Evolutionary conservation across 2,329 filamentous ascomycete genomes (phyloP).

Genomic region (Amauroascus verrucosus): DNA sequence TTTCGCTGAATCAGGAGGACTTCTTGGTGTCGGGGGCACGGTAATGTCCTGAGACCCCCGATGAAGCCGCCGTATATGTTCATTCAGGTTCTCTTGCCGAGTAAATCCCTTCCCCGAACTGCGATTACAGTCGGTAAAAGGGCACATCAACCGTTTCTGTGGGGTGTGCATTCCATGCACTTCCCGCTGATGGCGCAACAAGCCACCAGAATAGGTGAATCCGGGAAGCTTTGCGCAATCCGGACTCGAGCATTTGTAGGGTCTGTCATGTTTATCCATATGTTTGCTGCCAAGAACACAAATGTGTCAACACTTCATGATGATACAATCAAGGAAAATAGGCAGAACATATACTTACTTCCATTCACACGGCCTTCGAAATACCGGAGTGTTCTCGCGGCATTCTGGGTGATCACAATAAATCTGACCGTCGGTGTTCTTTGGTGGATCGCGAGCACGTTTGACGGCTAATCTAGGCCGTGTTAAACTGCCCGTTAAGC

Average conservation of each 20-base stretch:
- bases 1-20: neutral
- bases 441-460: constrained; percentile 43
- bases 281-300: constrained; percentile 60
- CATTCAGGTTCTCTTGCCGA: constrained; percentile 83
- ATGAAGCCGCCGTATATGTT: constrained; percentile 87
- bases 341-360: constrained; percentile 53
- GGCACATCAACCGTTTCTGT: constrained; percentile 80
- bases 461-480: constrained; percentile 35
- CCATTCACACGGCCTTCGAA: constrained; percentile 83
- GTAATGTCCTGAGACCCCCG: constrained; percentile 30
- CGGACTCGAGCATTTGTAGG: constrained; percentile 73
- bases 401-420: constrained; percentile 65
- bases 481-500: neutral
- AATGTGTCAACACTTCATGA: neutral
- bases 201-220: constrained; percentile 88
- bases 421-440: constrained; percentile 63
- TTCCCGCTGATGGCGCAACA: constrained; percentile 82
- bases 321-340: neutral
- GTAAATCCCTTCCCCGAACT: constrained; percentile 84
- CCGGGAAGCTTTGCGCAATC: constrained; percentile 85
- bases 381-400: constrained; percentile 52
- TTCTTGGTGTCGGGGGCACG: neutral
- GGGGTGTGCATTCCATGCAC: constrained; percentile 86
- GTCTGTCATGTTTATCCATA: constrained; percentile 95
- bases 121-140: constrained; percentile 77